A percentile compares a stretch with the other conserved stretches of the same genome.
Evolutionary conservation across 2,329 filamentous ascomycete genomes (phyloP).

Genomic region (Fusarium lyarnte): DNA sequence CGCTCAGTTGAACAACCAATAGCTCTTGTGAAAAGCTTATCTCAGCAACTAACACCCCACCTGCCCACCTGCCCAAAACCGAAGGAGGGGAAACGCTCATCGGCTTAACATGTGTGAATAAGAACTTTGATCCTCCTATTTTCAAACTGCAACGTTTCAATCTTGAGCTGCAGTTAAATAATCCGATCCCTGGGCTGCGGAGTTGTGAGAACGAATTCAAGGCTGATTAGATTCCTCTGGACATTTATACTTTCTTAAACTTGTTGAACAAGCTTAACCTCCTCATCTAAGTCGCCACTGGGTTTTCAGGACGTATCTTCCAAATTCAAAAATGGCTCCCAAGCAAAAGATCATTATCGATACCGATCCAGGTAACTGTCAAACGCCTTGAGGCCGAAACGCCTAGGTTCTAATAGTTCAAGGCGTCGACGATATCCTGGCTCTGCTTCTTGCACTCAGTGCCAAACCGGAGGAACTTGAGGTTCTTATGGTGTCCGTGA

Average conservation of each 20-base stretch:
- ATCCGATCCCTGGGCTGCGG: neutral
- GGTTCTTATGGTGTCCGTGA: conserved; percentile 84
- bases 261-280: neutral
- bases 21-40: conserved; percentile 30
- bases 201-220: neutral
- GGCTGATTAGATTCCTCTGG: neutral
- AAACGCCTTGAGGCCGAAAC: no score
- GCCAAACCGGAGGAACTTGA: conserved; percentile 86
- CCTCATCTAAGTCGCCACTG: neutral
- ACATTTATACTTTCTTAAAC: neutral
- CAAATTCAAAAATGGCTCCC: conserved; percentile 61
- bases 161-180: conserved; percentile 1
- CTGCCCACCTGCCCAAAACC: conserved; percentile 39
- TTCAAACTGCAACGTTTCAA: conserved; percentile 8
- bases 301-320: neutral
- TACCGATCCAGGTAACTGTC: conserved; percentile 79
- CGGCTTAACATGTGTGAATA: neutral
- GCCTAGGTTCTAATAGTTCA: neutral
- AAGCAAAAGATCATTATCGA: conserved; percentile 90
- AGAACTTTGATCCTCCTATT: neutral
- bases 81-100: conserved; percentile 38
- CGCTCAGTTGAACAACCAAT: neutral
- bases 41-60: conserved; percentile 40
- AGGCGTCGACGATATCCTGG: conserved; percentile 91
- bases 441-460: conserved; percentile 86